These are phyloP conservation scores for Oryza glumipatula DNA, from an alignment of 176 grass and related monocot species.

Conservation along the genomic window DNA sequence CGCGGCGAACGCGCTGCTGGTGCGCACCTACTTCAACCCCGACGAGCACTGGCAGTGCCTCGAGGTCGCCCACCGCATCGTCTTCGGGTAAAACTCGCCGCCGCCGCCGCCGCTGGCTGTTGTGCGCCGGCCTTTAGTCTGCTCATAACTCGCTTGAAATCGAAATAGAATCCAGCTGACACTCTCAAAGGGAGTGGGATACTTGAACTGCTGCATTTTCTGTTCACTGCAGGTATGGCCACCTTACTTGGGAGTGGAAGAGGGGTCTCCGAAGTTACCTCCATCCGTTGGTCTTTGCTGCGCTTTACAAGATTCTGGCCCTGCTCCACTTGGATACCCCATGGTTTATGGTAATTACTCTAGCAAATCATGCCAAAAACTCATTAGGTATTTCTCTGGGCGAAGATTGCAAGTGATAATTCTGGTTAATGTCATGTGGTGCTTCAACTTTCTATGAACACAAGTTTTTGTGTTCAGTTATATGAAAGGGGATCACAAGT, in stretches of 20 bases:
- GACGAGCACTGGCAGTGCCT: slow-evolving; percentile 95
- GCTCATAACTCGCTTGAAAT: background rate
- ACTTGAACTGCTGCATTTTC: background rate
- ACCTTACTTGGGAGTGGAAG: slow-evolving; percentile 97
- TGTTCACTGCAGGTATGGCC: slow-evolving; percentile 64
- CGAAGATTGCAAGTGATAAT: background rate
- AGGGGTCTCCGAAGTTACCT: slow-evolving; percentile 78
- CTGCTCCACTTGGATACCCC: slow-evolving; percentile 72
- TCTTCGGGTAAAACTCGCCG: slow-evolving; percentile 62
- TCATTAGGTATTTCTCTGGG: background rate
- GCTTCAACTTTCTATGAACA: background rate
- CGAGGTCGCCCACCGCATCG: slow-evolving; percentile 90
- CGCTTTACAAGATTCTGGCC: slow-evolving; percentile 75
- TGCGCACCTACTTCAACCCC: slow-evolving; percentile 94
- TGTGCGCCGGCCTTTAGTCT: background rate
- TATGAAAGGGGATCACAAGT: background rate
- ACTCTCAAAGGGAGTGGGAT: background rate
- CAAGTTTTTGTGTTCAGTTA: background rate
- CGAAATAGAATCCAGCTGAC: background rate
- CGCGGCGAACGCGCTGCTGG: slow-evolving; percentile 66
- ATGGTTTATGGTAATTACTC: slow-evolving; percentile 67
- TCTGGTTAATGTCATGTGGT: background rate
- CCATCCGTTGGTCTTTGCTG: slow-evolving; percentile 75
- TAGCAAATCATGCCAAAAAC: background rate
- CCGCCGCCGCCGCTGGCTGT: background rate